These are phyloP conservation scores for Sindora glabra DNA, from an alignment of 306 rosid species.

Conservation along the genomic window DNA sequence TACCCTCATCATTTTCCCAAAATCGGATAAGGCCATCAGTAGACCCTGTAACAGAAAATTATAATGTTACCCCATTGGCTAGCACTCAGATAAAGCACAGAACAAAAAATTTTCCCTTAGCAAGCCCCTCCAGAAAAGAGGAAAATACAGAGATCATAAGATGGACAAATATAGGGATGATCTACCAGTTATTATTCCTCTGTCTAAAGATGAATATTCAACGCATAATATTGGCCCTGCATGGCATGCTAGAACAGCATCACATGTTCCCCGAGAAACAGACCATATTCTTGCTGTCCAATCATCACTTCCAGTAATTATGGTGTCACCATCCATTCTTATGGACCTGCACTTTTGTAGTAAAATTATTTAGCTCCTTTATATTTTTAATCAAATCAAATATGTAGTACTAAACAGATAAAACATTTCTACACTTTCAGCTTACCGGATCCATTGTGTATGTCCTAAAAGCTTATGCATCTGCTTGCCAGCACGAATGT, in stretches of 20 bases:
- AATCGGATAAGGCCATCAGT: conserved; percentile 89
- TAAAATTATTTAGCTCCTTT: conserved; percentile 3
- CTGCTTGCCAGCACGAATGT: conserved; percentile 83
- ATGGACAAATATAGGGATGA: conserved; percentile 7
- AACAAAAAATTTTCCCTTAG: neutral
- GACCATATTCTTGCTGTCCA: conserved; percentile 99
- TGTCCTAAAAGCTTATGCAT: conserved; percentile 97
- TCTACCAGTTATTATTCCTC: conserved; percentile 82
- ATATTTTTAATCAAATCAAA: neutral
- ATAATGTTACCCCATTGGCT: conserved; percentile 8
- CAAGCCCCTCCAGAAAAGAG: conserved; percentile 7
- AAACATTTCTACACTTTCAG: neutral
- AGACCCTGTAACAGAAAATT: conserved; percentile 65
- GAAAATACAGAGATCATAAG: neutral
- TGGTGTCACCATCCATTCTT: conserved; percentile 92
- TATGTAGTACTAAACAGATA: conserved; percentile 5
- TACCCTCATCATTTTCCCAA: conserved; percentile 98
- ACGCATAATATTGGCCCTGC: conserved; percentile 91
- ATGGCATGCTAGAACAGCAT: conserved; percentile 97
- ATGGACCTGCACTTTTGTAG: conserved; percentile 63
- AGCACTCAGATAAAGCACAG: conserved; percentile 7
- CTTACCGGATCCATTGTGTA: conserved; percentile 88
- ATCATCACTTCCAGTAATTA: conserved; percentile 95
- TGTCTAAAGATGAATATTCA: conserved; percentile 85
- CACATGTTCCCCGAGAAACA: conserved; percentile 87